A percentile compares a stretch with the other conserved stretches of the same genome.
These are phyloP conservation scores for Kuraishia hungarica DNA, from an alignment of 805 yeast species.

Conservation along the genomic window DNA sequence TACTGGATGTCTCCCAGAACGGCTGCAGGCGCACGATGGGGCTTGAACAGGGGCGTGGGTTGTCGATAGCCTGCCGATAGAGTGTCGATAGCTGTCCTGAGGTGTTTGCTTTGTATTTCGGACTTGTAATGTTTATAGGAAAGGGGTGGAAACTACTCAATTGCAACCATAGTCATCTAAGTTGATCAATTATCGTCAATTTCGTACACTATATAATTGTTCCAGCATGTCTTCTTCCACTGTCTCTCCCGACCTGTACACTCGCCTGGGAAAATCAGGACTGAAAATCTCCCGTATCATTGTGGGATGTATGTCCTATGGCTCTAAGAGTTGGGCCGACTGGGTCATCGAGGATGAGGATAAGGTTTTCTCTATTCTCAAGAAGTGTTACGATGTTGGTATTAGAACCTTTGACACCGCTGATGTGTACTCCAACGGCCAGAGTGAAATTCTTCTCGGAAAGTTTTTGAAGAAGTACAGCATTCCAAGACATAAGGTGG, in stretches of 20 bases:
- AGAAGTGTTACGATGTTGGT: slow-evolving; percentile 38
- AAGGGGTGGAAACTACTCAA: background rate
- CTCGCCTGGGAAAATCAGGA: slow-evolving; percentile 34
- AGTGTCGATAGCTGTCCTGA: too few species aligned
- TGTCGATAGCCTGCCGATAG: too few species aligned
- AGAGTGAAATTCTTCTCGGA: slow-evolving; percentile 39
- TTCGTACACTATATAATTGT: too few species aligned
- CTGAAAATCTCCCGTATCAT: slow-evolving; percentile 38
- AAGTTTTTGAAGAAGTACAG: slow-evolving; percentile 42
- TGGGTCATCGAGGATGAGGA: slow-evolving; percentile 43
- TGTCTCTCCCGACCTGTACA: slow-evolving; percentile 5
- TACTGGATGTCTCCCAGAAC: background rate
- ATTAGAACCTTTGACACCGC: slow-evolving; percentile 45
- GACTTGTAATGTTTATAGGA: background rate
- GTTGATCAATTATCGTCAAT: too few species aligned
- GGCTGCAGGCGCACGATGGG: background rate
- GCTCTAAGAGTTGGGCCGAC: slow-evolving; percentile 32
- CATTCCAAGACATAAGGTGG: slow-evolving; percentile 45
- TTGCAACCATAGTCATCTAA: background rate
- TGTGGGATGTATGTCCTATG: slow-evolving; percentile 50
- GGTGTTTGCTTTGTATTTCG: background rate
- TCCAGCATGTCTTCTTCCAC: background rate
- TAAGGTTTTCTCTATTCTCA: slow-evolving; percentile 30
- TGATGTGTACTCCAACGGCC: slow-evolving; percentile 37
- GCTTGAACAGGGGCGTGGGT: background rate